Conservation (phyloP, 2,329 filamentous ascomycete species). For the Lizonia empirigonia region DNA sequence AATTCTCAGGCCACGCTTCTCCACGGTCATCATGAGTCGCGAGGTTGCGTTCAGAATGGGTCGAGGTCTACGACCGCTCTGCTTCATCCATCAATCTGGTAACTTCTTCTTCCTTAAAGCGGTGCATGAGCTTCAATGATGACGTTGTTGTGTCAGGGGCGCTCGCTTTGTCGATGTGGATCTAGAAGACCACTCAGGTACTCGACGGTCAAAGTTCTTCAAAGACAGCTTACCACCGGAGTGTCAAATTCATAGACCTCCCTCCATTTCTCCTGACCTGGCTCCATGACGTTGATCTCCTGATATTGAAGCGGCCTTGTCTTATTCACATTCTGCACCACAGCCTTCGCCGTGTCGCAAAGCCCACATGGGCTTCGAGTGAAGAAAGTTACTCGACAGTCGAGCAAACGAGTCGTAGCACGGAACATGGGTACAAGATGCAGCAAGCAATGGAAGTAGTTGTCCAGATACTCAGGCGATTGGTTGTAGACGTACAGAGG, state of each 20-base stretch:
- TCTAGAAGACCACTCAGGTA: slow-evolving; percentile 47
- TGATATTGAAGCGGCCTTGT: slow-evolving; percentile 69
- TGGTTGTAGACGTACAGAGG: not conserved
- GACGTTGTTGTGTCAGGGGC: slow-evolving; percentile 58
- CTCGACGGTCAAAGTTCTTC: slow-evolving; percentile 12
- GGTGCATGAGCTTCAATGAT: slow-evolving; percentile 77
- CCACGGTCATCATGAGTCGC: too few relatives aligned
- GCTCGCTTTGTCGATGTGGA: slow-evolving; percentile 65
- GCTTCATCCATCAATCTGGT: slow-evolving; percentile 69
- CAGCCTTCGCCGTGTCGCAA: slow-evolving; percentile 70
- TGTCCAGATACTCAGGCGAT: not conserved
- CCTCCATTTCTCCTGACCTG: slow-evolving; percentile 68
- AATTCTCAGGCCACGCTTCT: too few relatives aligned
- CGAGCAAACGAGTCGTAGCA: slow-evolving; percentile 41
- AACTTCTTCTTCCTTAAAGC: slow-evolving; percentile 71
- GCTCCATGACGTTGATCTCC: slow-evolving; percentile 72
- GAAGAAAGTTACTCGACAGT: slow-evolving; percentile 72
- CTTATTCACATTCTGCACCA: slow-evolving; percentile 72
- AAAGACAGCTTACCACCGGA: slow-evolving; percentile 66
- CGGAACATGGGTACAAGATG: slow-evolving; percentile 36
- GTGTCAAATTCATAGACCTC: slow-evolving; percentile 81
- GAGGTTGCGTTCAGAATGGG: too few relatives aligned
- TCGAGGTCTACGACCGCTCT: slow-evolving; percentile 23
- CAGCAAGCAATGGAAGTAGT: not conserved
- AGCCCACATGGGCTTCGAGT: slow-evolving; percentile 74